Conservation (phyloP, 208 protist species). For the Acanthamoeba royreba region DNA sequence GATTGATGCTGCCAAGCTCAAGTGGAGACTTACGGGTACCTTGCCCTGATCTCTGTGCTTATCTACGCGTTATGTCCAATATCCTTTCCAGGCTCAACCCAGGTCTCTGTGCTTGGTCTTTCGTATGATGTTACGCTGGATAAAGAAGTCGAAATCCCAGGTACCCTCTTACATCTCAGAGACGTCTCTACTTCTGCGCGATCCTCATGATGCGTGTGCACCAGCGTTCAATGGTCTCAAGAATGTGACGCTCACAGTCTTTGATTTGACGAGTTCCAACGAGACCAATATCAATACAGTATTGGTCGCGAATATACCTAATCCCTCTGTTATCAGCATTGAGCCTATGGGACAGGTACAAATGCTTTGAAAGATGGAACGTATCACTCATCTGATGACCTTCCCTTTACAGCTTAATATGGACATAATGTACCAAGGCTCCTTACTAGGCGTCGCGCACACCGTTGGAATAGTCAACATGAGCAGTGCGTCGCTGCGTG, state of each 20-base stretch:
- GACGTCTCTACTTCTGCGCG: not conserved
- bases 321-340: constrained; percentile 4
- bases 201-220: not conserved
- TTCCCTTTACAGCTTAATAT: not conserved
- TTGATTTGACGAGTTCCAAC: not conserved
- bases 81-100: not conserved
- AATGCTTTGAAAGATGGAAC: not conserved
- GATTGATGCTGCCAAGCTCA: not conserved
- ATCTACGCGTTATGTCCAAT: not conserved
- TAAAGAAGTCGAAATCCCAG: not conserved
- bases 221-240: not conserved
- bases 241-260: not conserved
- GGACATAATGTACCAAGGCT: not conserved
- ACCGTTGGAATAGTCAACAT: not conserved
- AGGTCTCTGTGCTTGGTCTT: not conserved
- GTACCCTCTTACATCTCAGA: not conserved
- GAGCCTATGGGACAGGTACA: not conserved
- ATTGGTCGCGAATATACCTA: not conserved
- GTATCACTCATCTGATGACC: not conserved
- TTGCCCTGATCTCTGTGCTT: not conserved
- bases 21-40: not conserved
- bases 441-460: not conserved
- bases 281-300: constrained; percentile 5
- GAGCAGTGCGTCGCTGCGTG: not conserved
- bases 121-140: not conserved